Evolutionary conservation across 345 rosid species (phyloP).

Genomic region (Ceriops decandra): DNA sequence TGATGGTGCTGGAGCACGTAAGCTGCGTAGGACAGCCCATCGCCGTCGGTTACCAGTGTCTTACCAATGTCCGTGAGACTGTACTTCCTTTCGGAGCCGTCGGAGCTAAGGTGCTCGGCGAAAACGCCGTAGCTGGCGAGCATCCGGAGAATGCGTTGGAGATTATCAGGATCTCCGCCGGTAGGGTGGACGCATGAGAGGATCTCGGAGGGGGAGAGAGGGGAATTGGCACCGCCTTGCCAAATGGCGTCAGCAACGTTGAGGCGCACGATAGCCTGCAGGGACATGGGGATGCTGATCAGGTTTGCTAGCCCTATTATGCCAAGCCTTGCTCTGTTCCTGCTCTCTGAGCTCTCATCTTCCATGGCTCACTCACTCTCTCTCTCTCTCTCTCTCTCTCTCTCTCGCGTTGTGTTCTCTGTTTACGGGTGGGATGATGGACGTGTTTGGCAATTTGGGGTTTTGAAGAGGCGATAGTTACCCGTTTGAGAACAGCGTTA

Average conservation of each 20-base stretch:
- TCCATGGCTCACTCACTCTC: constrained; percentile 26
- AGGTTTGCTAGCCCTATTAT: constrained; percentile 83
- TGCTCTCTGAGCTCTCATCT: constrained; percentile 43
- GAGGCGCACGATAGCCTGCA: constrained; percentile 66
- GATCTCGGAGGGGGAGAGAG: constrained; percentile 74
- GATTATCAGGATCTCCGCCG: constrained; percentile 58
- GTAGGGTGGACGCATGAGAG: constrained; percentile 41
- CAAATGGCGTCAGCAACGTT: constrained; percentile 81
- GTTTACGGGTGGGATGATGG: no score
- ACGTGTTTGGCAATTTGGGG: no score
- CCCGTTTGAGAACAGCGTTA: no score
- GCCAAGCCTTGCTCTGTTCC: constrained; percentile 56
- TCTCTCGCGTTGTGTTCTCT: no score
- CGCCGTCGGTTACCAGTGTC: constrained; percentile 65
- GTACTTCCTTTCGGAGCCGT: constrained; percentile 43
- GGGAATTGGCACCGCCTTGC: constrained; percentile 67
- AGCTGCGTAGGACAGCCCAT: constrained; percentile 69
- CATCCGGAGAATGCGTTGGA: constrained; percentile 84
- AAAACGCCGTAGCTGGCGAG: constrained; percentile 77
- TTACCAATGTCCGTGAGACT: constrained; percentile 69
- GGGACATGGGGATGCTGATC: constrained; percentile 93
- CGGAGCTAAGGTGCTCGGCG: constrained; percentile 46
- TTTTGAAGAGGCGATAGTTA: no score
- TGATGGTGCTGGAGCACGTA: constrained; percentile 95
- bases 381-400: no score